phyloP scores from a whole-genome alignment of 2,329 filamentous ascomycete species.

The Alternaria dauci region DNA sequence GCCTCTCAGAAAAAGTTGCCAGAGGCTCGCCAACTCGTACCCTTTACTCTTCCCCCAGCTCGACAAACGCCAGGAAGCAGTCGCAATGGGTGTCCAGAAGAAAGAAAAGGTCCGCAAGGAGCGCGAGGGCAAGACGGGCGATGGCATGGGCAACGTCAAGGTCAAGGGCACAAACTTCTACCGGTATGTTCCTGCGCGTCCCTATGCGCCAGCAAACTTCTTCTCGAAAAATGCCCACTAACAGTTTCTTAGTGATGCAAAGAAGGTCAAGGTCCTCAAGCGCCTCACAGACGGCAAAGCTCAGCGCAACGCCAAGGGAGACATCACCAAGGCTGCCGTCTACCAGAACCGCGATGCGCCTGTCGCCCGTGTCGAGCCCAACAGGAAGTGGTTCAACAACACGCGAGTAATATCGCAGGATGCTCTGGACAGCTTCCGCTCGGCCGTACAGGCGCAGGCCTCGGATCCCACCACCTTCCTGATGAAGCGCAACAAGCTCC shows the following conservation, averaged over 20 bases:
- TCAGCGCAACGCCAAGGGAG: slow-evolving; percentile 80
- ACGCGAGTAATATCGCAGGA: slow-evolving; percentile 91
- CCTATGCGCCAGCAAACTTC: background rate
- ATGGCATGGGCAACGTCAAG: slow-evolving; percentile 91
- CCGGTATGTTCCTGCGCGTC: slow-evolving; percentile 46
- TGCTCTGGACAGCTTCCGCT: slow-evolving; percentile 83
- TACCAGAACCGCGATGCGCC: slow-evolving; percentile 86
- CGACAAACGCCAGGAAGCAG: slow-evolving; percentile 13
- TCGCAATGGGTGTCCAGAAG: slow-evolving; percentile 84
- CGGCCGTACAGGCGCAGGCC: slow-evolving; percentile 89
- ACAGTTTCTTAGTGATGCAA: slow-evolving; percentile 63
- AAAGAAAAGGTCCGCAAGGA: slow-evolving; percentile 85
- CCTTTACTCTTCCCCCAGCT: slow-evolving; percentile 25
- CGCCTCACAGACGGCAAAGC: slow-evolving; percentile 90
- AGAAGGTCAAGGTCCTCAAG: slow-evolving; percentile 87
- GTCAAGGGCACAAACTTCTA: slow-evolving; percentile 99
- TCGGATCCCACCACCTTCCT: slow-evolving; percentile 92
- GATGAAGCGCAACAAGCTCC: slow-evolving; percentile 96
- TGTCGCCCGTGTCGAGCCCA: slow-evolving; percentile 88
- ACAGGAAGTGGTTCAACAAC: slow-evolving; percentile 98
- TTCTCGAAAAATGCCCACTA: background rate
- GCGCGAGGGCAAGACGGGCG: slow-evolving; percentile 83
- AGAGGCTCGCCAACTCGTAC: background rate
- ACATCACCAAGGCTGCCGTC: slow-evolving; percentile 82
- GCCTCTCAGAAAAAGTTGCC: slow-evolving; percentile 41